phyloP scores from a whole-genome alignment of 257 asterid species.

The Capsicum pubescens region DNA sequence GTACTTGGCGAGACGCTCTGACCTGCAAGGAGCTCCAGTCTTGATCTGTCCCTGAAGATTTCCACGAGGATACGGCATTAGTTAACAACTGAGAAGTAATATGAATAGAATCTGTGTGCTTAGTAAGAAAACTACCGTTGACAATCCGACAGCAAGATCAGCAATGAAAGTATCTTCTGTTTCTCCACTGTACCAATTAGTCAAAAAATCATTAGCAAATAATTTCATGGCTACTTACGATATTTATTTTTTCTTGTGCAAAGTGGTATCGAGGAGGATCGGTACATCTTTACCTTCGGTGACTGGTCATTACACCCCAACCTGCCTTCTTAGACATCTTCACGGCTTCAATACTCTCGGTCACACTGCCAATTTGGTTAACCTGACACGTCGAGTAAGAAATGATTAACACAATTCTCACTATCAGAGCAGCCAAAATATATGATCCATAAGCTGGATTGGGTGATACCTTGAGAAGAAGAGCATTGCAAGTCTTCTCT shows the following conservation, averaged over 20 bases:
- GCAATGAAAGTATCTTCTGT: constrained; percentile 99
- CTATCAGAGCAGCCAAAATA: background rate
- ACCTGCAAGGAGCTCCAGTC: constrained; percentile 99
- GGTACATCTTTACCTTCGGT: constrained; percentile 67
- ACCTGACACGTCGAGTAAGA: constrained; percentile 49
- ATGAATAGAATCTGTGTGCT: background rate
- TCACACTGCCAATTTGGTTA: constrained; percentile 97
- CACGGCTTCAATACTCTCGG: constrained; percentile 97
- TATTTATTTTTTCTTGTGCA: background rate
- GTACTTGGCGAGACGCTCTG: constrained; percentile 97
- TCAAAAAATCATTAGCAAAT: background rate
- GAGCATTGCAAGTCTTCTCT: constrained; percentile 95
- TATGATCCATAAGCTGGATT: background rate
- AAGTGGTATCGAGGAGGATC: background rate
- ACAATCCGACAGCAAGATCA: constrained; percentile 92
- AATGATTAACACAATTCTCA: background rate
- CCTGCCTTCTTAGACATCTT: constrained; percentile 95
- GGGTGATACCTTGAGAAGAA: constrained; percentile 79
- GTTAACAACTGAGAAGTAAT: constrained; percentile 25
- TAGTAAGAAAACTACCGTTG: constrained; percentile 63
- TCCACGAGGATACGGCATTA: background rate
- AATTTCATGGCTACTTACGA: background rate
- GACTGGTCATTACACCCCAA: constrained; percentile 99
- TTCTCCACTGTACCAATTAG: constrained; percentile 71
- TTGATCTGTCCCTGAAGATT: constrained; percentile 85